phyloP scores from a whole-genome alignment of 1,284 basidiomycete species.

The Cyathus olla region DNA sequence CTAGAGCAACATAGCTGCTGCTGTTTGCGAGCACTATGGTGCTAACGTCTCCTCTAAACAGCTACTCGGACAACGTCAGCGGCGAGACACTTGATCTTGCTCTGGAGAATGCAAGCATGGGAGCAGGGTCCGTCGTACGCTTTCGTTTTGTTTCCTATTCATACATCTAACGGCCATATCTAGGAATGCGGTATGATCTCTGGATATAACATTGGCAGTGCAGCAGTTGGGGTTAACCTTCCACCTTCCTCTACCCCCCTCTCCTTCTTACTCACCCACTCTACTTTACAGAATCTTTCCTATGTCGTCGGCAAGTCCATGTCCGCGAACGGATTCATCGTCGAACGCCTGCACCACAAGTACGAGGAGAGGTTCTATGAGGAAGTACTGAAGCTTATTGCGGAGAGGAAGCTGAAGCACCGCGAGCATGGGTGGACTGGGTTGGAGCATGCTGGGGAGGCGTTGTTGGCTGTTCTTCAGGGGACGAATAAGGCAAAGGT shows the following conservation, averaged over 20 bases:
- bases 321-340: constrained; percentile 71
- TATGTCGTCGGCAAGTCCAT: constrained; percentile 51
- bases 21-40: not conserved
- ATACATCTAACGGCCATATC: too few species aligned
- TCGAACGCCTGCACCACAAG: constrained; percentile 50
- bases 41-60: not conserved
- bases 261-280: not conserved
- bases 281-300: constrained; percentile 38
- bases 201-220: constrained; percentile 43
- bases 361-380: constrained; percentile 58
- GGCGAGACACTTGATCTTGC: constrained; percentile 60
- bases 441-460: constrained; percentile 55
- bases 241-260: not conserved
- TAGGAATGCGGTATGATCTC: constrained; percentile 50
- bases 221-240: constrained; percentile 37
- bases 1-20: not conserved
- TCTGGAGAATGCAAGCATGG: constrained; percentile 27
- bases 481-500: constrained; percentile 65
- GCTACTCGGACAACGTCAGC: constrained; percentile 54
- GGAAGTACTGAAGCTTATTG: constrained; percentile 58
- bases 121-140: constrained; percentile 32
- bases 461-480: constrained; percentile 55
- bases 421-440: constrained; percentile 48
- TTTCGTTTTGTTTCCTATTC: too few species aligned
- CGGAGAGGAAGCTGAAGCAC: constrained; percentile 60